phyloP scores from a whole-genome alignment of 75 land plant genomes.

The Larix kaempferi region DNA sequence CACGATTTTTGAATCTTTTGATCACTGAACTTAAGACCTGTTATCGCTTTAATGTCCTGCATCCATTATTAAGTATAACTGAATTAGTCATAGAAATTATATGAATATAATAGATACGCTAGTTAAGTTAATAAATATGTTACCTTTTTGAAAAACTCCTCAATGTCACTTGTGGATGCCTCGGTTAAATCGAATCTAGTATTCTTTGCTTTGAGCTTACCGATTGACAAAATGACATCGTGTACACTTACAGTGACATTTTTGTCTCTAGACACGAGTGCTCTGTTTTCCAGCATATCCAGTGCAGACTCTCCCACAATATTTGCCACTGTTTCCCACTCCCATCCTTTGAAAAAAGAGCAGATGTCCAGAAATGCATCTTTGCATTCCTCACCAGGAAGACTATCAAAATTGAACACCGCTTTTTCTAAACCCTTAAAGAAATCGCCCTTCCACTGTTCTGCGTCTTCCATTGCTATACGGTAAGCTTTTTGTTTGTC shows the following conservation, averaged over 20 bases:
- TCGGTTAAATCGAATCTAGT: background rate
- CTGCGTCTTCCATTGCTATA: too few relatives aligned
- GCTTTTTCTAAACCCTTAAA: too few relatives aligned
- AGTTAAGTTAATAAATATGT: too few relatives aligned
- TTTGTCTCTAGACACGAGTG: background rate
- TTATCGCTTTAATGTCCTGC: background rate
- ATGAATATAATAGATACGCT: too few relatives aligned
- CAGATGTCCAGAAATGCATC: background rate
- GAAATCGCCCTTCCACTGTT: too few relatives aligned
- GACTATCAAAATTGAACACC: background rate
- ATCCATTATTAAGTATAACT: background rate
- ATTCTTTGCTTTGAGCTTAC: background rate
- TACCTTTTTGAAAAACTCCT: background rate
- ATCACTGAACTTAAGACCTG: background rate
- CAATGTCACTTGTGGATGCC: background rate
- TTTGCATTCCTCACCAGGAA: background rate
- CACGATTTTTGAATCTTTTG: too few relatives aligned
- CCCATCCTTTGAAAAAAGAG: conserved; percentile 1
- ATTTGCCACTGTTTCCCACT: background rate
- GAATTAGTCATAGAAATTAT: background rate
- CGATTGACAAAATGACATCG: background rate
- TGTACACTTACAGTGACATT: background rate
- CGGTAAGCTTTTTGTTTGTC: too few relatives aligned
- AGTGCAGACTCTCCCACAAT: background rate
- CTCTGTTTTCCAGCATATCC: background rate